Conservation (phyloP, 768 basidiomycete species). For the Mycena chlorophos region DNA sequence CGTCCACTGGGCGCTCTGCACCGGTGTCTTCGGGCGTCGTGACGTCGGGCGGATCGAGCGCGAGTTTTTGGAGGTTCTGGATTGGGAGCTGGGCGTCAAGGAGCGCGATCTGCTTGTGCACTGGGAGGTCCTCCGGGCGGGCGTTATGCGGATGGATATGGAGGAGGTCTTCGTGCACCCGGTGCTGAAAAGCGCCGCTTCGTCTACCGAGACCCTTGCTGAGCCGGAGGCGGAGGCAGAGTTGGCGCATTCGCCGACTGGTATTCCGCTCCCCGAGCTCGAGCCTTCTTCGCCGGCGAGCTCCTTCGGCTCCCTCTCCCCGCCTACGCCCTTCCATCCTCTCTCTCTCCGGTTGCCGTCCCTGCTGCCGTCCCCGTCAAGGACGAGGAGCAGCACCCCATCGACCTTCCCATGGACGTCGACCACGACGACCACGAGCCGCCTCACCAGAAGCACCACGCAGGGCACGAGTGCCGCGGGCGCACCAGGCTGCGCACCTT, state of each 20-base stretch:
- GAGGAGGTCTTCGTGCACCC: not conserved
- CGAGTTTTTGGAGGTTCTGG: constrained; percentile 51
- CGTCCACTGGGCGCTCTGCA: constrained; percentile 57
- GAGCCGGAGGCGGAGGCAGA: not conserved
- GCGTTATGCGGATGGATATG: too few relatives aligned
- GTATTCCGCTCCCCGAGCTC: not conserved
- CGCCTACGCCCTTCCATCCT: not conserved
- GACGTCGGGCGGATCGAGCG: constrained; percentile 54
- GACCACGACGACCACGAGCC: too few relatives aligned
- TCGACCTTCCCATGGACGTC: too few relatives aligned
- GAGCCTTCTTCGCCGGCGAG: not conserved
- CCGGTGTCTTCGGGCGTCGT: constrained; percentile 49
- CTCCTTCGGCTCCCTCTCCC: not conserved
- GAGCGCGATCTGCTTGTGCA: constrained; percentile 35
- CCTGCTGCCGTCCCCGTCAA: too few relatives aligned
- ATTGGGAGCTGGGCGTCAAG: constrained; percentile 45
- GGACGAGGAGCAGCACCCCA: too few relatives aligned
- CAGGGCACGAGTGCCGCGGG: too few relatives aligned
- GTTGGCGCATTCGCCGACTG: not conserved
- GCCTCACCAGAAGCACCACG: too few relatives aligned
- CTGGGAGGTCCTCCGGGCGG: not conserved
- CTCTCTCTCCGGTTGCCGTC: not conserved
- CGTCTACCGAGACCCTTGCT: not conserved
- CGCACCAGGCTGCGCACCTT: too few relatives aligned
- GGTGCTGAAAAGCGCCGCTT: not conserved